Base-by-base conservation (phyloP, 2,329 filamentous ascomycete genomes). In the Achaetomium macrosporum region DNA sequence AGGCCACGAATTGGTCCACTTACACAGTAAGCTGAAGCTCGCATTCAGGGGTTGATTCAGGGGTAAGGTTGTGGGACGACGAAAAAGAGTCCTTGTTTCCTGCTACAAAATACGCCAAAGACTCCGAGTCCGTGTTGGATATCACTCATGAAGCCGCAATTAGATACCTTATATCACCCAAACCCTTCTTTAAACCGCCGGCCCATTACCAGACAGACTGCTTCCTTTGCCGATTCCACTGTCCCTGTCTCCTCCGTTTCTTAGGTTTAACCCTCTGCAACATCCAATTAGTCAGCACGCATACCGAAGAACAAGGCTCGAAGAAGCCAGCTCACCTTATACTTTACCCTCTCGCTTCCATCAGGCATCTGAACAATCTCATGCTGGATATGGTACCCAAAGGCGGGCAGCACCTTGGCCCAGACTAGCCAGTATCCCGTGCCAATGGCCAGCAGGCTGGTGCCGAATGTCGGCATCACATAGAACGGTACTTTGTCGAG, bases 391-490 rank as follows among this genome's bases (percentile, higher is more conserved):
- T 61, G 56, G 47, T 64, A 65, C 11, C 64, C 64, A 49, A 66
- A 56, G 16, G 59, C 52, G 15, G 63, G 63, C 50, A 64, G 56
- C 53, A 64, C 31, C 55, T 64, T 63, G 43, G 61, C 63, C 64
- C 63, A 64, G 30, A 59, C 40, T 9, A 63, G 39, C 61, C 63
- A 64, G 52, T 65, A 65, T 8, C 31, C 44, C 3, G 58, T 60
- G 6, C 63, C 63, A 17, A 65, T 57, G n/a, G 43, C 59, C 43
- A 65, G 46, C 54, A 65, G 43, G 47, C 63, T 68, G 8, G 66
- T 69, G 40, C 66, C 68, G 59, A 68, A 61, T 48, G 65, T 64
- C 55, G 67, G 68, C 57, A 69, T 67, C 20, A 69, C 66, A n/a
- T 62, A 64, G 40, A 60, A 64, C 13, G 58, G 61, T 16, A 65